Conservation (phyloP, 345 rosid genomes). For the Lagerstroemia speciosa region DNA sequence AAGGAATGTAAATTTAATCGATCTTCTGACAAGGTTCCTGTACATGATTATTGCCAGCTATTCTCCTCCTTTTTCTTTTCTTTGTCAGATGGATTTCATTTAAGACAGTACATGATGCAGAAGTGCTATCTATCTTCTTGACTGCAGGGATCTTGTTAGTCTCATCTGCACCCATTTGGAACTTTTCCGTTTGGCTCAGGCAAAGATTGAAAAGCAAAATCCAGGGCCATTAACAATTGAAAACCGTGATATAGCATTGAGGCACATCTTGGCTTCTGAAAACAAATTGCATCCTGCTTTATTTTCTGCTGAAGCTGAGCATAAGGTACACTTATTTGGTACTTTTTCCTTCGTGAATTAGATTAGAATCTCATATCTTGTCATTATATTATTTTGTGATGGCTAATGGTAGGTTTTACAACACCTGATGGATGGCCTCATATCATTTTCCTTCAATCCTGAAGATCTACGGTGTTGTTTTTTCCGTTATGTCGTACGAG, state of each 20-base stretch:
- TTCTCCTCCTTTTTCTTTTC: conserved; percentile 1
- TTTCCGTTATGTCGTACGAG: conserved; percentile 70
- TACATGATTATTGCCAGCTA: conserved; percentile 4
- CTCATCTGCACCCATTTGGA: conserved; percentile 74
- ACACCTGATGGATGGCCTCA: conserved; percentile 77
- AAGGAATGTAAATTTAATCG: conserved; percentile 77
- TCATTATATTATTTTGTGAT: conserved; percentile 11
- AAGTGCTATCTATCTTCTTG: conserved; percentile 25
- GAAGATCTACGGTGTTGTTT: conserved; percentile 84
- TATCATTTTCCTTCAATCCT: conserved; percentile 64
- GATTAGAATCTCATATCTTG: neutral
- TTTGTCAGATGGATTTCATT: neutral
- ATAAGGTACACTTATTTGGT: conserved; percentile 47
- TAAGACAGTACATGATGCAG: neutral
- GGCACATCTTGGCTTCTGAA: conserved; percentile 54
- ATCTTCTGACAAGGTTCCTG: conserved; percentile 72
- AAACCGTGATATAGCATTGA: conserved; percentile 55
- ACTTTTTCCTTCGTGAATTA: neutral
- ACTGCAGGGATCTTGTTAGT: conserved; percentile 72
- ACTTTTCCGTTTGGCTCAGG: conserved; percentile 65
- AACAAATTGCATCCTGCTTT: conserved; percentile 94
- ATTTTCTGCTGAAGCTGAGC: conserved; percentile 86
- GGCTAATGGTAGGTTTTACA: conserved; percentile 64
- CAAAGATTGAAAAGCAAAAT: conserved; percentile 54
- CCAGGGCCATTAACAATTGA: conserved; percentile 41